A percentile compares a stretch with the other conserved stretches of the same genome.
Evolutionary conservation across 129 eudicot genomes (phyloP).

Genomic region (Mikania micrantha): DNA sequence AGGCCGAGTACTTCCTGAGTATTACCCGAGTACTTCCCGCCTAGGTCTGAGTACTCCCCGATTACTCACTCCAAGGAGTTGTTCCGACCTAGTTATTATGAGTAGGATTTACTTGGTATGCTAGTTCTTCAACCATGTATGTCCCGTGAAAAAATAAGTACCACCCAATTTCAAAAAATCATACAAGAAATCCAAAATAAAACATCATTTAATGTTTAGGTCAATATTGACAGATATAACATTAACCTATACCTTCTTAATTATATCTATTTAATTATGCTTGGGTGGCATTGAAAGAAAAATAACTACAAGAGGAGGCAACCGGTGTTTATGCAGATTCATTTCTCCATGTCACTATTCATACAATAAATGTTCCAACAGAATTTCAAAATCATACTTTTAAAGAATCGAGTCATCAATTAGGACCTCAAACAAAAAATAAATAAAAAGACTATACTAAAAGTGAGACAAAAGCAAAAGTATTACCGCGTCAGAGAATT

Average conservation of each 20-base stretch:
- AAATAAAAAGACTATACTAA: not conserved
- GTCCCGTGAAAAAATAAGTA: not conserved
- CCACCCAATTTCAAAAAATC: not conserved
- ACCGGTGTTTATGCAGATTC: not conserved
- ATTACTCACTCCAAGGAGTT: no score
- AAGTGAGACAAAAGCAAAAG: slow-evolving; percentile 7
- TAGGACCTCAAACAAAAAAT: not conserved
- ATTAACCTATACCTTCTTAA: not conserved
- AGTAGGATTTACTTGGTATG: no score
- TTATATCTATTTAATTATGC: not conserved
- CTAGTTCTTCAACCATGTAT: not conserved
- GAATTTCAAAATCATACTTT: not conserved
- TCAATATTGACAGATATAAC: not conserved
- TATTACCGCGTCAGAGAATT: slow-evolving; percentile 67
- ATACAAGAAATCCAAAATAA: not conserved
- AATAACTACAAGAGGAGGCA: not conserved
- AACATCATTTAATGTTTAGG: no score
- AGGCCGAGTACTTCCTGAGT: no score
- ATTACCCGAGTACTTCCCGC: no score
- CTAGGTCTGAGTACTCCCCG: no score
- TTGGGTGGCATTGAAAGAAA: not conserved
- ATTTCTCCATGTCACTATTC: not conserved
- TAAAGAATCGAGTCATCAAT: not conserved
- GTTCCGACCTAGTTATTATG: no score
- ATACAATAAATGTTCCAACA: not conserved